Evolutionary conservation across 345 rosid genomes (phyloP).

Genomic region (Pistacia integerrima): DNA sequence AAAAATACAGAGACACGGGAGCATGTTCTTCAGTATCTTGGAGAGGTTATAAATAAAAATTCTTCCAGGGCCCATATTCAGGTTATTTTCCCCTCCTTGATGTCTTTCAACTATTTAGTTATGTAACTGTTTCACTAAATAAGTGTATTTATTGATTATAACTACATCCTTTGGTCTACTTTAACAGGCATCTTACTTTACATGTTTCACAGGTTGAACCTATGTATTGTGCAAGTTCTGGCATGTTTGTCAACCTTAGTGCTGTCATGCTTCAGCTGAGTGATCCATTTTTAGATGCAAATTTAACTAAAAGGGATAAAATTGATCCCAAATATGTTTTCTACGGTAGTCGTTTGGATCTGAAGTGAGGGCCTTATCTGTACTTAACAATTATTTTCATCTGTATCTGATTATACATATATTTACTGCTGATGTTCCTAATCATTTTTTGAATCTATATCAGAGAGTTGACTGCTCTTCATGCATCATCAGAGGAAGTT

Average conservation of each 20-base stretch:
- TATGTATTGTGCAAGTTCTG: conserved; percentile 91
- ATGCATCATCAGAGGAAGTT: conserved; percentile 95
- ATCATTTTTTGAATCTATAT: conserved; percentile 21
- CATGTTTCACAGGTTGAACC: conserved; percentile 78
- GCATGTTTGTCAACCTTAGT: conserved; percentile 97
- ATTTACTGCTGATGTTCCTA: conserved; percentile 17
- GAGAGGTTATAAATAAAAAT: conserved; percentile 93
- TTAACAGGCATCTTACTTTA: conserved; percentile 16
- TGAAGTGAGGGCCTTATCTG: conserved; percentile 59
- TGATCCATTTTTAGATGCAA: conserved; percentile 87
- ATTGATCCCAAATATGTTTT: conserved; percentile 86
- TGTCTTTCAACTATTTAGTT: no score
- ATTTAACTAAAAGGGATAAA: conserved; percentile 78
- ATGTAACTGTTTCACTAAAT: neutral
- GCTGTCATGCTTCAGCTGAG: conserved; percentile 94
- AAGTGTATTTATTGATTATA: conserved; percentile 6
- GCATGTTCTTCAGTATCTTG: conserved; percentile 86
- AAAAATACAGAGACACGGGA: conserved; percentile 75
- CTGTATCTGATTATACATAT: conserved; percentile 3
- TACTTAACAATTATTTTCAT: neutral
- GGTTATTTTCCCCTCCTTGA: conserved; percentile 36
- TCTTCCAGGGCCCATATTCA: conserved; percentile 87
- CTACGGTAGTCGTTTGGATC: conserved; percentile 63
- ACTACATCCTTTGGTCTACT: neutral
- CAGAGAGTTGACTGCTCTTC: conserved; percentile 86